A percentile compares a stretch with the other conserved stretches of the same genome.
phyloP scores from a whole-genome alignment of 1,139 yeast species.

The Suhomyces bribrorum region DNA sequence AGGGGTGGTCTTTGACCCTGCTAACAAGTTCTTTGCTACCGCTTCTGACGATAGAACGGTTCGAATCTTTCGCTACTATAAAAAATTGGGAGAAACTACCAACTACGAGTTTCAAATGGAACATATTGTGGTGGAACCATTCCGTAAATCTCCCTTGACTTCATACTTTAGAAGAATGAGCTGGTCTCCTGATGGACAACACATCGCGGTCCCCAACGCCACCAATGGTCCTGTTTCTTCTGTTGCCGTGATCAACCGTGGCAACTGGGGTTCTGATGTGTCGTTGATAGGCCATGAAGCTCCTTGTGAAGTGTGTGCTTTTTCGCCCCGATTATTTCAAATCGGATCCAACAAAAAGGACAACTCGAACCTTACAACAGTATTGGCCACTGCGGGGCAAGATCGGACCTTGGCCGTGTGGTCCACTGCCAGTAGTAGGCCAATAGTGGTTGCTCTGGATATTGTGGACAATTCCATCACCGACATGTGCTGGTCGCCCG shows the following conservation, averaged over 20 bases:
- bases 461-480: slow-evolving; percentile 64
- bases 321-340: slow-evolving; percentile 72
- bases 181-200: slow-evolving; percentile 99
- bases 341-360: slow-evolving; percentile 19
- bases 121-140: slow-evolving; percentile 79
- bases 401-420: slow-evolving; percentile 72
- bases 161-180: slow-evolving; percentile 89
- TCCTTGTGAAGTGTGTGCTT: slow-evolving; percentile 91
- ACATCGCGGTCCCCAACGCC: slow-evolving; percentile 94
- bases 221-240: slow-evolving; percentile 95
- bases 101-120: slow-evolving; percentile 86
- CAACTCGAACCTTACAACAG: slow-evolving; percentile 41
- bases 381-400: slow-evolving; percentile 79
- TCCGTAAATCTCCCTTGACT: slow-evolving; percentile 83
- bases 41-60: slow-evolving; percentile 95
- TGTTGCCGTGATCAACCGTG: slow-evolving; percentile 84
- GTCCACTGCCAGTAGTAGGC: slow-evolving; percentile 63
- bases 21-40: slow-evolving; percentile 94
- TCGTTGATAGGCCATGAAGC: slow-evolving; percentile 94
- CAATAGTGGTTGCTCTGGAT: slow-evolving; percentile 65
- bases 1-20: slow-evolving; percentile 97
- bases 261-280: slow-evolving; percentile 88
- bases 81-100: slow-evolving; percentile 56
- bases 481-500: slow-evolving; percentile 77
- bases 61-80: slow-evolving; percentile 81